phyloP scores from a whole-genome alignment of 345 rosid species.

The Arabidopsis thaliana region TAIR10.1 NC_003075.7:12088001-12088500 shows the following conservation, averaged over 20 bases:
- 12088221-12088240: not conserved
- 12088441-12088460: too few species aligned
- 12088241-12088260: not conserved
- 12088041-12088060: conserved; percentile 37
- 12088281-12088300: not conserved
- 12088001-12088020: not conserved
- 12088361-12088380: not conserved
- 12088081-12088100: conserved; percentile 45
- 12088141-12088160: conserved; percentile 28
- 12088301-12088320: conserved; percentile 1
- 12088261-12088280: not conserved
- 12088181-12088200: conserved; percentile 29
- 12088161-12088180: not conserved
- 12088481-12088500: not conserved
- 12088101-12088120: conserved; percentile 43
- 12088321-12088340: not conserved
- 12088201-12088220: conserved; percentile 3
- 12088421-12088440: too few species aligned
- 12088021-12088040: conserved; percentile 9
- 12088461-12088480: too few species aligned
- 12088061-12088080: conserved; percentile 32
- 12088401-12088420: not conserved
- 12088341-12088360: not conserved
- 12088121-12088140: conserved; percentile 30
- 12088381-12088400: not conserved